phyloP scores from a whole-genome alignment of 805 yeast species.

The Kodamaea kaohsiungensis region DNA sequence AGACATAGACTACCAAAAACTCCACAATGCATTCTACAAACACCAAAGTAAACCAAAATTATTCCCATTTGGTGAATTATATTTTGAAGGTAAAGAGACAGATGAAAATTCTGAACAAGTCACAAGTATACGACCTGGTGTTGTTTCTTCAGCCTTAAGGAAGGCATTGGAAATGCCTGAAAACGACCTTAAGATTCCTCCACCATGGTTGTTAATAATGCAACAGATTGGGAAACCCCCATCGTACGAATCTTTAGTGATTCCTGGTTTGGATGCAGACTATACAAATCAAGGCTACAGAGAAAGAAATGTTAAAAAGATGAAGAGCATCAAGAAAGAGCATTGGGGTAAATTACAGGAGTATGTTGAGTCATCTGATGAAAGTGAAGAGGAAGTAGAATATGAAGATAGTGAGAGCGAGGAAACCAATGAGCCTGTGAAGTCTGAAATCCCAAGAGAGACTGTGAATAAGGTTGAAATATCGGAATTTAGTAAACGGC shows the following conservation, averaged over 20 bases:
- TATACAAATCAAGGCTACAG: slow-evolving; percentile 39
- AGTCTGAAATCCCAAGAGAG: slow-evolving; percentile 2
- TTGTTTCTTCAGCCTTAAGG: slow-evolving; percentile 58
- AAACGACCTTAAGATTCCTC: slow-evolving; percentile 44
- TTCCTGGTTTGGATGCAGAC: slow-evolving; percentile 48
- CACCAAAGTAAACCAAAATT: slow-evolving; percentile 73
- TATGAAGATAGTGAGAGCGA: slow-evolving; percentile 32
- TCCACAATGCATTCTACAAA: slow-evolving; percentile 86
- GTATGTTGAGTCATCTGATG: slow-evolving; percentile 41
- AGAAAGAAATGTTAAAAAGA: slow-evolving; percentile 12
- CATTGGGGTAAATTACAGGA: slow-evolving; percentile 40
- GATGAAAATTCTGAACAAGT: slow-evolving; percentile 41
- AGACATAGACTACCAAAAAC: slow-evolving; percentile 80
- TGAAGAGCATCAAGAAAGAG: slow-evolving; percentile 9
- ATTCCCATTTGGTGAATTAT: slow-evolving; percentile 71
- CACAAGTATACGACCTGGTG: slow-evolving; percentile 62
- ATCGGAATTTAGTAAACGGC: slow-evolving; percentile 10
- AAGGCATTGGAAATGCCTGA: slow-evolving; percentile 68
- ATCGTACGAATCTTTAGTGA: slow-evolving; percentile 62
- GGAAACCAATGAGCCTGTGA: slow-evolving; percentile 36
- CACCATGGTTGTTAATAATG: slow-evolving; percentile 83
- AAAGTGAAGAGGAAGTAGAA: slow-evolving; percentile 47
- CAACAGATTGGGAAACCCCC: slow-evolving; percentile 79
- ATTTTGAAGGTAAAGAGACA: slow-evolving; percentile 72
- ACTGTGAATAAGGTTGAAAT: slow-evolving; percentile 10